Conservation (phyloP, 306 rosid species). For the Cucumis cinereus region DNA sequence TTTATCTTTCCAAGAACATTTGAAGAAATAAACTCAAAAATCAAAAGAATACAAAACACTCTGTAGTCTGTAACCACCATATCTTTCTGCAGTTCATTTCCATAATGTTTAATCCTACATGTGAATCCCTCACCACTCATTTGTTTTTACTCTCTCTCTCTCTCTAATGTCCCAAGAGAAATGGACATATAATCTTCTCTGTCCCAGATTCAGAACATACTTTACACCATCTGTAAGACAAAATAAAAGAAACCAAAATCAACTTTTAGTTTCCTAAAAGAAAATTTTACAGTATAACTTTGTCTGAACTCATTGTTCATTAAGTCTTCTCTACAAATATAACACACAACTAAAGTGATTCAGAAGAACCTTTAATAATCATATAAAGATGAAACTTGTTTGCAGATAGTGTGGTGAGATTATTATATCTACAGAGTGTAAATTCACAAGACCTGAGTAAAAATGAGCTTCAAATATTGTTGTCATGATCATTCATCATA, state of each 20-base stretch:
- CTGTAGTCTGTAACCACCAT: background rate
- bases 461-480: background rate
- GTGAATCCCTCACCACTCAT: conserved; percentile 7
- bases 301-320: background rate
- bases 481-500: conserved; percentile 43
- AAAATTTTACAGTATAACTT: background rate
- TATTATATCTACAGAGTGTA: background rate
- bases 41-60: background rate
- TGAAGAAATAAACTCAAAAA: background rate
- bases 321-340: background rate
- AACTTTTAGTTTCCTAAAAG: background rate
- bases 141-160: background rate
- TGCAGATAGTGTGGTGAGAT: background rate
- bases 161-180: background rate
- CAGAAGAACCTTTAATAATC: conserved; percentile 4
- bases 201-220: background rate
- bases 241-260: background rate
- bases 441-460: conserved; percentile 5
- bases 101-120: background rate
- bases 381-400: background rate
- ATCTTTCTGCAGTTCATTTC: conserved; percentile 2
- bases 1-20: background rate
- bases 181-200: background rate
- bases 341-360: background rate
- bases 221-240: background rate